Percentiles rank a stretch among this genome's conserved stretches.
Conservation (phyloP, 164 flowering plant genomes). For the Umbellularia californica region DNA sequence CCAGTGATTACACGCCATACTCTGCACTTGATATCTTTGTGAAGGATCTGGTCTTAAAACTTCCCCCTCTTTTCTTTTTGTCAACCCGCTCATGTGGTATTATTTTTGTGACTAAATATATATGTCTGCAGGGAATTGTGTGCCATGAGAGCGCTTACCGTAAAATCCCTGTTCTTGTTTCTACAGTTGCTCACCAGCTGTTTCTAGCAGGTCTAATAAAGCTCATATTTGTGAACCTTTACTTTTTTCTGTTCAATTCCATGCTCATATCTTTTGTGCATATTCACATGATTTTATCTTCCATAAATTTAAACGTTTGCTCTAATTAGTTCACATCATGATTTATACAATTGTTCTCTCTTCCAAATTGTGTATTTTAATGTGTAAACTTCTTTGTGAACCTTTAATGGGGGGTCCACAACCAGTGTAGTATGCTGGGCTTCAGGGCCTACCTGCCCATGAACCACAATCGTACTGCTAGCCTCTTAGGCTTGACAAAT, state of each 20-base stretch:
- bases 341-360: too few species aligned
- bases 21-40: conserved; percentile 98
- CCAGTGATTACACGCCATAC: conserved; percentile 87
- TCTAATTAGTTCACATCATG: neutral
- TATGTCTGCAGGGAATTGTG: conserved; percentile 75
- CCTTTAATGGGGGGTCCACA: too few species aligned
- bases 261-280: neutral
- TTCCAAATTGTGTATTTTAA: too few species aligned
- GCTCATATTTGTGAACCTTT: neutral
- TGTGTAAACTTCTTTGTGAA: too few species aligned
- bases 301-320: neutral
- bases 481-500: too few species aligned
- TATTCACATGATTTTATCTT: neutral
- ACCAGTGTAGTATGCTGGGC: too few species aligned
- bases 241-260: neutral
- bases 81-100: neutral
- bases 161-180: conserved; percentile 76
- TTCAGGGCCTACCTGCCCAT: too few species aligned
- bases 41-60: conserved; percentile 80
- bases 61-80: neutral
- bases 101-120: neutral
- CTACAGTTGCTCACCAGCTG: conserved; percentile 79
- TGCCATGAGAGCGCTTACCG: conserved; percentile 59
- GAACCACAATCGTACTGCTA: too few species aligned
- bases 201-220: conserved; percentile 64